Conservation (phyloP, 495 filamentous ascomycete genomes). For the Corynascus novoguineensis region DNA sequence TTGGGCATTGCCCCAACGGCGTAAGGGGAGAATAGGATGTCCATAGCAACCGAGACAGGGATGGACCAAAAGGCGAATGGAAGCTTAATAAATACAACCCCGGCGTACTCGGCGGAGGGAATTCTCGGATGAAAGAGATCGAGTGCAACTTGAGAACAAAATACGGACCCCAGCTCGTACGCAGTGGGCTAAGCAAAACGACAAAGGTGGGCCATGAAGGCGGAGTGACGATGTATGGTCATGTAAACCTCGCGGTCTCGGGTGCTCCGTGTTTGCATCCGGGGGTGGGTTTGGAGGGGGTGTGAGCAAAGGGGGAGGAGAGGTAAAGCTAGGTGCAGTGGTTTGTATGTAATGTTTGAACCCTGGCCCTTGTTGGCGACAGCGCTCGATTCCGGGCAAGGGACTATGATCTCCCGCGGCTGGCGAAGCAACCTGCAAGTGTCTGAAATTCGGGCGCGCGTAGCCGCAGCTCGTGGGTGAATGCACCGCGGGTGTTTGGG, state of each 20-base stretch:
- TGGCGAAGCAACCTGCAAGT: conserved; percentile 17
- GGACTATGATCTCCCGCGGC: conserved; percentile 5
- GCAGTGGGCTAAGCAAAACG: background rate
- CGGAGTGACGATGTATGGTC: background rate
- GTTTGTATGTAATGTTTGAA: background rate
- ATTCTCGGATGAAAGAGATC: background rate
- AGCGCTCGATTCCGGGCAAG: background rate
- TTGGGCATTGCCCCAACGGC: conserved; percentile 21
- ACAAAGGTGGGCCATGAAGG: background rate
- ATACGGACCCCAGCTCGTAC: background rate
- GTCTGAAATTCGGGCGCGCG: conserved; percentile 30
- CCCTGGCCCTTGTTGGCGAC: conserved; percentile 3
- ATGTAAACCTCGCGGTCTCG: background rate
- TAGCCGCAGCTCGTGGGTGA: conserved; percentile 34
- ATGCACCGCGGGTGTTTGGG: conserved; percentile 32
- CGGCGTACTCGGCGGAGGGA: background rate
- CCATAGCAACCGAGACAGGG: conserved; percentile 17
- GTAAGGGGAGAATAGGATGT: conserved; percentile 22
- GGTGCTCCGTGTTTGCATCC: conserved; percentile 1
- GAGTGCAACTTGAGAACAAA: conserved; percentile 5
- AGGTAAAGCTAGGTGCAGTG: no score
- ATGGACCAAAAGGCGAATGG: conserved; percentile 11
- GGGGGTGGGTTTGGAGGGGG: background rate
- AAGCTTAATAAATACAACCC: conserved; percentile 1
- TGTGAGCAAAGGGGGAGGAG: background rate